These are phyloP conservation scores for Aspergillus sparsus DNA, from an alignment of 495 filamentous ascomycete genomes.

Conservation along the genomic window DNA sequence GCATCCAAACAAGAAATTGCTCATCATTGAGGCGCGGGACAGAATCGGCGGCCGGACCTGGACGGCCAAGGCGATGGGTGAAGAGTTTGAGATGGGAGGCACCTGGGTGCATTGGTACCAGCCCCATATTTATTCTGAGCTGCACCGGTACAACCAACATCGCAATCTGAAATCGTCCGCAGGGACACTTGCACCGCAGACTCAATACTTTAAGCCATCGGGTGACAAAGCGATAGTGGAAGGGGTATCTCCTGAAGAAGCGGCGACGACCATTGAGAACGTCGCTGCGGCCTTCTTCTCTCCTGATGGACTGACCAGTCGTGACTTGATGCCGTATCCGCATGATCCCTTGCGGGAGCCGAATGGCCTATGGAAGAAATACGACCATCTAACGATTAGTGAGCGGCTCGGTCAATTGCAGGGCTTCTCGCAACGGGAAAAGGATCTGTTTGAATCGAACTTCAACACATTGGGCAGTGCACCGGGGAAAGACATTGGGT, in stretches of 20 bases:
- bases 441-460: conserved; percentile 22
- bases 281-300: conserved; percentile 16
- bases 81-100: conserved; percentile 35
- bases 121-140: conserved; percentile 27
- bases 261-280: neutral
- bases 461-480: conserved; percentile 24
- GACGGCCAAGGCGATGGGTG: conserved; percentile 24
- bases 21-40: conserved; percentile 39
- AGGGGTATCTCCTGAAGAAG: neutral
- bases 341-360: conserved; percentile 22
- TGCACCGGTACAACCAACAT: conserved; percentile 28
- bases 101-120: conserved; percentile 35
- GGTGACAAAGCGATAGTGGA: neutral
- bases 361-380: conserved; percentile 12
- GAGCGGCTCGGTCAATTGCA: conserved; percentile 18
- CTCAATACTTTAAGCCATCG: conserved; percentile 11
- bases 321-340: conserved; percentile 24
- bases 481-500: conserved; percentile 16
- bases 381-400: conserved; percentile 16
- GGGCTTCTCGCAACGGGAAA: conserved; percentile 8
- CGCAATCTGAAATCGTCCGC: conserved; percentile 19
- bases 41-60: conserved; percentile 38
- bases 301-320: conserved; percentile 19
- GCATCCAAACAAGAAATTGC: conserved; percentile 15
- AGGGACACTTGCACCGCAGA: conserved; percentile 10